Conservation (phyloP, 1,284 basidiomycete species). For the Microbotryum intermedium region DNA sequence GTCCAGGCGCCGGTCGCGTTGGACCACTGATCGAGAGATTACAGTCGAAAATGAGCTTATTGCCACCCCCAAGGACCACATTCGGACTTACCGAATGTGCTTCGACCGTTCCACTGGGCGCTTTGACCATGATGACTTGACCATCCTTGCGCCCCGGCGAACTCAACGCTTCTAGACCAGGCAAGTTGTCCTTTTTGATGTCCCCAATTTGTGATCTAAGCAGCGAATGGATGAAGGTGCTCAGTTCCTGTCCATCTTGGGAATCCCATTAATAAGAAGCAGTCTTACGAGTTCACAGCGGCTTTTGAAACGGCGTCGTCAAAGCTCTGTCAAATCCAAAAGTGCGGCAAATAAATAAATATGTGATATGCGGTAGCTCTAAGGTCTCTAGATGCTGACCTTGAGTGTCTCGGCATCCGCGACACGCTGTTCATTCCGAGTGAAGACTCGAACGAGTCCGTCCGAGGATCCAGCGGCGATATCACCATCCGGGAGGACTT, state of each 20-base stretch:
- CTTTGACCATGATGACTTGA: constrained; percentile 82
- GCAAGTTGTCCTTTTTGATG: constrained; percentile 78
- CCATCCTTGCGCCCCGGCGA: constrained; percentile 75
- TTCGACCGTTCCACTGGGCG: constrained; percentile 61
- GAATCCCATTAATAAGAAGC: neutral
- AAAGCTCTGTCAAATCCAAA: constrained; percentile 15
- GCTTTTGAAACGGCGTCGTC: constrained; percentile 31
- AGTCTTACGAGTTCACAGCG: constrained; percentile 29
- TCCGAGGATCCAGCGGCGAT: constrained; percentile 87
- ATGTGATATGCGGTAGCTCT: no score
- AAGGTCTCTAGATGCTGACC: no score
- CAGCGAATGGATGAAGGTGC: neutral
- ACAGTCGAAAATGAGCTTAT: neutral
- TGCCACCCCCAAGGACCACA: neutral
- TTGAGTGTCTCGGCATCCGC: constrained; percentile 57
- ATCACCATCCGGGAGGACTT: constrained; percentile 75
- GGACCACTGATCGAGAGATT: constrained; percentile 60
- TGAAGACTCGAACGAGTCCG: constrained; percentile 78
- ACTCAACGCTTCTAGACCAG: constrained; percentile 69
- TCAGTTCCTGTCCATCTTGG: neutral
- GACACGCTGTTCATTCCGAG: constrained; percentile 61
- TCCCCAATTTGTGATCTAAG: constrained; percentile 64
- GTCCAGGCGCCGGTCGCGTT: constrained; percentile 61
- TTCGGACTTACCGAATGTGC: constrained; percentile 64
- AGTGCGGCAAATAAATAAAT: neutral